Evolutionary conservation across 768 basidiomycete genomes (phyloP).

Genomic region (Phylloporus sp.): DNA sequence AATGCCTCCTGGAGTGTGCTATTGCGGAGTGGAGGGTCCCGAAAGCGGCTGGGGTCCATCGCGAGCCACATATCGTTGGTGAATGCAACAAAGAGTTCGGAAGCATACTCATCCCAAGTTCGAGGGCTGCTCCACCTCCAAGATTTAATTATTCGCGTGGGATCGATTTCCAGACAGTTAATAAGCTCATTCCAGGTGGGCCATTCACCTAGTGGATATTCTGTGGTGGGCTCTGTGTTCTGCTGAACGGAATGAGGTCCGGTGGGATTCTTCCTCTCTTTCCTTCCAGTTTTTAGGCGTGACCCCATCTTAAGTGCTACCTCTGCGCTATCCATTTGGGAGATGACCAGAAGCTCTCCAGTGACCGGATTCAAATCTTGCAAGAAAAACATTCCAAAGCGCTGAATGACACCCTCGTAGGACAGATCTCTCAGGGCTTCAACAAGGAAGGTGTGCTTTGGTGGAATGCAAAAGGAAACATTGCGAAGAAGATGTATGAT

Average conservation of each 20-base stretch:
- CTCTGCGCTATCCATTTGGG: background rate
- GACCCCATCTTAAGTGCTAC: background rate
- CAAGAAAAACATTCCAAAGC: conserved; percentile 6
- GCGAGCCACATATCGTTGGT: conserved; percentile 6
- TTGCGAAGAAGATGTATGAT: conserved; percentile 3
- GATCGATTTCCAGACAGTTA: conserved; percentile 1
- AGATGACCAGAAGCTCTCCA: background rate
- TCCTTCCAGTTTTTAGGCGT: background rate
- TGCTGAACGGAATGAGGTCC: accelerated
- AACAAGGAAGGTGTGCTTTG: background rate
- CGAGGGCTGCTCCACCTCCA: background rate
- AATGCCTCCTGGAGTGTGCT: conserved; percentile 1
- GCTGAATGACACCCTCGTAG: conserved; percentile 1
- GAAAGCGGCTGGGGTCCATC: background rate
- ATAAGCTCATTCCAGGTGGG: conserved; percentile 5
- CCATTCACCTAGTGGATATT: conserved; percentile 5
- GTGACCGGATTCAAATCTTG: conserved; percentile 6
- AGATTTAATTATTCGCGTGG: background rate
- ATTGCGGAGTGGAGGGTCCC: accelerated
- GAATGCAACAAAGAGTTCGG: background rate
- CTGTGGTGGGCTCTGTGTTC: background rate
- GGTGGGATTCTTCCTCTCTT: background rate
- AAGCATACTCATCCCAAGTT: conserved; percentile 1
- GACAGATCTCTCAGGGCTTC: conserved; percentile 2
- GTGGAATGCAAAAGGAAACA: background rate